Evolutionary conservation across 768 basidiomycete genomes (phyloP), one percentile per base, ranked within the genome.

Genomic region (Kwoniella heveanensis): DNA sequence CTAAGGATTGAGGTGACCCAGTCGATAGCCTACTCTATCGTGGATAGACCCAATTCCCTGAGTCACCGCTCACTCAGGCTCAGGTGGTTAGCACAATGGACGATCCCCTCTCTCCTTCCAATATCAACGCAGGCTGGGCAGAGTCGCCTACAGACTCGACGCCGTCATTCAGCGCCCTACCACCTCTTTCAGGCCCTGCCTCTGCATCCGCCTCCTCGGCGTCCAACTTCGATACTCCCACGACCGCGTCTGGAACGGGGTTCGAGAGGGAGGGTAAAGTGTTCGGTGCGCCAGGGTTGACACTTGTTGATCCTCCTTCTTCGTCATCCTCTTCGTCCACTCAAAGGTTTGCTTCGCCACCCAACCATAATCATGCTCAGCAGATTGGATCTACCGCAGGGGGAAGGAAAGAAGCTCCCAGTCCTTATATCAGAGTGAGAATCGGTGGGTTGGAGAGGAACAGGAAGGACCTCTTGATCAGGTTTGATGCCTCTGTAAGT

Each of bases 391-490:
- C 39, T 10, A 44, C 10, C 3, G 17, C 15, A 7, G 19, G 39
- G 39, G 52, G 61, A 27, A 62, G 57, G 30, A 64, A 57, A 21
- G 25, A 62, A 54, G 44, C 39, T 48, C 58, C 73, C 36, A 37
- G 32, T 22, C 24, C 36, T n/a, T 96, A 91, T 79, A 83, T 99
- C 64, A 85, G 91, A 75, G 90, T 95, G 51, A 85, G 92, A 75
- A 90, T 99, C 66, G 90, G 90, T 19, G 90, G 88, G 15, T 79
- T 99, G 74, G 96, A 99, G 81, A 86, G 96, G 81, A 97, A 98
- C 83, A 84, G 92, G 80, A 85, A 94, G 73, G 96, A 99, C 75
- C 88, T 96, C 66, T 86, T 97, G 76, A 84, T 99, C 77, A 88
- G 91, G 77, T 86, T 99, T 66, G 96, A 99, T 80, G 93, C 92